A percentile compares a stretch with the other conserved stretches of the same genome.
These are phyloP conservation scores for Discostella stelligera DNA, from an alignment of 352 stramenopile genomes.

Conservation along the genomic window DNA sequence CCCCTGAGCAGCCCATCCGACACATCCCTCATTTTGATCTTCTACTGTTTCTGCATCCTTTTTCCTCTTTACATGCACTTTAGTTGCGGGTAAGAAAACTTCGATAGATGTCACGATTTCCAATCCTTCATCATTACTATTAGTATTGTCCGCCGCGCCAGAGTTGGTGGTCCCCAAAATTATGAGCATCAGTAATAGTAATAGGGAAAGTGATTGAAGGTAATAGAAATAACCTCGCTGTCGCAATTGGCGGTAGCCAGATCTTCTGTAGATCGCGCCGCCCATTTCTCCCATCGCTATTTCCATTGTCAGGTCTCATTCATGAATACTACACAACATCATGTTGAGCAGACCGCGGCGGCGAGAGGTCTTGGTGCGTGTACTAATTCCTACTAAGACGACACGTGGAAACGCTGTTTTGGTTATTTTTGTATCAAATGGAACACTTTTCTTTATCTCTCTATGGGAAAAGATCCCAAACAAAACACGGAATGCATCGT, in stretches of 20 bases:
- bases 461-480: too few relatives aligned
- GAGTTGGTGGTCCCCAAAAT: neutral
- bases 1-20: slow-evolving; percentile 30
- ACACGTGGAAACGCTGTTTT: neutral
- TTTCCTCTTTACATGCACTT: neutral
- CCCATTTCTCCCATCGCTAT: neutral
- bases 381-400: neutral
- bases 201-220: neutral
- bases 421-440: too few relatives aligned
- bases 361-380: too few relatives aligned
- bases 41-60: neutral
- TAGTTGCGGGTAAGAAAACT: slow-evolving; percentile 7
- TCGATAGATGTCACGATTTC: slow-evolving; percentile 22
- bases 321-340: too few relatives aligned
- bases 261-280: neutral
- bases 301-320: too few relatives aligned
- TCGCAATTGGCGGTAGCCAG: neutral
- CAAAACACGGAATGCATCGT: neutral
- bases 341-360: too few relatives aligned
- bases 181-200: neutral
- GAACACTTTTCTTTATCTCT: too few relatives aligned
- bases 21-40: slow-evolving; percentile 25
- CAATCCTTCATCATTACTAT: neutral
- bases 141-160: neutral
- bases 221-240: neutral